Evolutionary conservation across 148 eudicot genomes (phyloP).

Genomic region (Cornus controversa): DNA sequence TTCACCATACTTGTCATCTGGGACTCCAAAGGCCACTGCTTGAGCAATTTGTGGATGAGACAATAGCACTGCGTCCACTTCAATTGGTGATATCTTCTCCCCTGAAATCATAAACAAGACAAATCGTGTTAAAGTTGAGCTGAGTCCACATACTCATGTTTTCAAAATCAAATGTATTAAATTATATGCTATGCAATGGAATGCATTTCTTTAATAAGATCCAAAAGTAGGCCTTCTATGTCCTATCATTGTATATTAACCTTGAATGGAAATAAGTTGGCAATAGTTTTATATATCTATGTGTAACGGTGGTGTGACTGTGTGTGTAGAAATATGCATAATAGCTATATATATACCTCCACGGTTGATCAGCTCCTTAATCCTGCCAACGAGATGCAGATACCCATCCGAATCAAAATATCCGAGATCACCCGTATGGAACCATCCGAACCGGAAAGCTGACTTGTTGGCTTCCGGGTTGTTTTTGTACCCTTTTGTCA

Average conservation of each 20-base stretch:
- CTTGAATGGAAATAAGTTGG: too few species aligned
- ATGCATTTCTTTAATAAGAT: too few species aligned
- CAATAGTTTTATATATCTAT: too few species aligned
- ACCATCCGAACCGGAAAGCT: slow-evolving; percentile 84
- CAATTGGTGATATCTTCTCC: slow-evolving; percentile 96
- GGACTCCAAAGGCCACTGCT: slow-evolving; percentile 95
- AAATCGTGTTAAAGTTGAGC: not conserved
- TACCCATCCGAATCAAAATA: slow-evolving; percentile 78
- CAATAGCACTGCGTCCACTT: slow-evolving; percentile 86
- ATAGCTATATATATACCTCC: slow-evolving; percentile 59
- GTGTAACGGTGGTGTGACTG: too few species aligned
- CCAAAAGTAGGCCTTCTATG: too few species aligned
- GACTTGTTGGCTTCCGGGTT: slow-evolving; percentile 86
- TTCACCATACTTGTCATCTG: slow-evolving; percentile 96
- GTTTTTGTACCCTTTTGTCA: slow-evolving; percentile 83
- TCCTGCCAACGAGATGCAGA: slow-evolving; percentile 90
- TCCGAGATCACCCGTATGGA: slow-evolving; percentile 93
- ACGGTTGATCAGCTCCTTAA: slow-evolving; percentile 94
- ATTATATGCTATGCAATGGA: too few species aligned
- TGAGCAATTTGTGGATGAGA: slow-evolving; percentile 84
- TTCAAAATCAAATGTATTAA: too few species aligned
- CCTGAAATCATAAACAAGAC: slow-evolving; percentile 42
- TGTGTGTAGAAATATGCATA: too few species aligned
- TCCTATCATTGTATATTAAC: too few species aligned
- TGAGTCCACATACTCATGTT: too few species aligned